Evolutionary conservation across 805 yeast genomes (phyloP).

Genomic region (Geotrichum ghanense): DNA sequence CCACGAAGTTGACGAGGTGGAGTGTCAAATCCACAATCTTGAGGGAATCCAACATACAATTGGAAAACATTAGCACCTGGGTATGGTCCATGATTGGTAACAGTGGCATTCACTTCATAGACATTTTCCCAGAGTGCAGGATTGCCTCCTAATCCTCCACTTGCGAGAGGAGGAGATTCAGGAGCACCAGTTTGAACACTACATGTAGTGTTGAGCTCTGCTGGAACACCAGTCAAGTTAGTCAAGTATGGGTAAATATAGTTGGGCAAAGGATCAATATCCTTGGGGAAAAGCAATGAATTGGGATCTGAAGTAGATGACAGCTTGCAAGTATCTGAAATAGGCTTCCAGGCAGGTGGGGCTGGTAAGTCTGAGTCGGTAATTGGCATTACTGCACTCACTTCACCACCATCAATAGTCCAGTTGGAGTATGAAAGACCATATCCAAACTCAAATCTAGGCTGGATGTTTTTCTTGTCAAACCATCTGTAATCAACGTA

Average conservation of each 20-base stretch:
- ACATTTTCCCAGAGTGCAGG: slow-evolving; percentile 47
- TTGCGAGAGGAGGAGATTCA: slow-evolving; percentile 19
- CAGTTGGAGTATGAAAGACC: slow-evolving; percentile 46
- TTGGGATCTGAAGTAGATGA: slow-evolving; percentile 18
- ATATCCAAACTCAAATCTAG: slow-evolving; percentile 51
- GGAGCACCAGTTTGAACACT: slow-evolving; percentile 16
- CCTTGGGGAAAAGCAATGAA: slow-evolving; percentile 42
- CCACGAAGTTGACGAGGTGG: slow-evolving; percentile 46
- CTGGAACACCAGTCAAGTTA: not conserved
- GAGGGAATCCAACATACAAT: slow-evolving; percentile 41
- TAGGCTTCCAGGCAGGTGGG: slow-evolving; percentile 32
- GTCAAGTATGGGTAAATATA: slow-evolving; percentile 42
- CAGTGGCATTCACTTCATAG: slow-evolving; percentile 34
- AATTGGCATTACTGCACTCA: slow-evolving; percentile 32
- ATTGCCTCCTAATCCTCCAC: slow-evolving; percentile 50
- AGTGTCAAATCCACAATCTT: slow-evolving; percentile 28
- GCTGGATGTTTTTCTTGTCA: slow-evolving; percentile 43
- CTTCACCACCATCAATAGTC: slow-evolving; percentile 28
- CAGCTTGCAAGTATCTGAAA: not conserved
- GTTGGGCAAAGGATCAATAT: slow-evolving; percentile 42
- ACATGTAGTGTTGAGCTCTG: not conserved
- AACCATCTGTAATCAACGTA: slow-evolving; percentile 47
- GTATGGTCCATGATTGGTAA: slow-evolving; percentile 37
- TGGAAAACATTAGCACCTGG: slow-evolving; percentile 42
- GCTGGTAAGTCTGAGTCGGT: slow-evolving; percentile 33